Percentiles rank a stretch among this genome's conserved stretches.
Evolutionary conservation across 768 basidiomycete genomes (phyloP).

Genomic region (Tylopilus intermedius): DNA sequence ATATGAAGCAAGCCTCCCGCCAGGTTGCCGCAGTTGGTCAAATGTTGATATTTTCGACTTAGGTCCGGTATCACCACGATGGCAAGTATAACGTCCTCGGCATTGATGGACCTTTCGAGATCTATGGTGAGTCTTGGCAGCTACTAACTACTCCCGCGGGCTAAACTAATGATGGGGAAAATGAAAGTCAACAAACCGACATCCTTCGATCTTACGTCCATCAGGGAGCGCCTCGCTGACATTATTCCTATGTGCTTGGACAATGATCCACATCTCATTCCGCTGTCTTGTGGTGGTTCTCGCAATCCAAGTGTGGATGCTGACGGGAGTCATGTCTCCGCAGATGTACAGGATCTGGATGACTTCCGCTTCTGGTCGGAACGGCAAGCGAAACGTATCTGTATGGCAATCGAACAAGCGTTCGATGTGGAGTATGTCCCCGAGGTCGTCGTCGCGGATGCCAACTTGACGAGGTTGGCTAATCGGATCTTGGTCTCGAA

Average conservation of each 20-base stretch:
- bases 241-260: slow-evolving; percentile 87
- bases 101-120: slow-evolving; percentile 78
- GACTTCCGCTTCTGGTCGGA: slow-evolving; percentile 95
- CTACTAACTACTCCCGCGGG: background rate
- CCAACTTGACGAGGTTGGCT: slow-evolving; percentile 82
- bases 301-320: slow-evolving; percentile 16
- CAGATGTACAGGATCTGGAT: slow-evolving; percentile 65
- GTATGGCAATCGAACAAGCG: slow-evolving; percentile 67
- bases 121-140: slow-evolving; percentile 60
- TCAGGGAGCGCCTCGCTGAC: slow-evolving; percentile 62
- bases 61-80: slow-evolving; percentile 92
- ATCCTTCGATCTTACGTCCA: slow-evolving; percentile 56
- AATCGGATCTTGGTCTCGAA: slow-evolving; percentile 79
- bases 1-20: slow-evolving; percentile 58
- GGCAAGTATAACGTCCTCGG: slow-evolving; percentile 96
- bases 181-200: slow-evolving; percentile 63
- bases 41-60: slow-evolving; percentile 4
- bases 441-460: slow-evolving; percentile 90
- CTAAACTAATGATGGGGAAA: background rate
- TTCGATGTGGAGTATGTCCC: slow-evolving; percentile 86
- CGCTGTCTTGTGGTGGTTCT: slow-evolving; percentile 53
- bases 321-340: slow-evolving; percentile 7
- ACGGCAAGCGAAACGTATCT: slow-evolving; percentile 85
- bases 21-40: background rate
- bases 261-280: slow-evolving; percentile 77